Evolutionary conservation across 2,329 filamentous ascomycete species (phyloP).

Genomic region (Colletotrichum limetticola): DNA sequence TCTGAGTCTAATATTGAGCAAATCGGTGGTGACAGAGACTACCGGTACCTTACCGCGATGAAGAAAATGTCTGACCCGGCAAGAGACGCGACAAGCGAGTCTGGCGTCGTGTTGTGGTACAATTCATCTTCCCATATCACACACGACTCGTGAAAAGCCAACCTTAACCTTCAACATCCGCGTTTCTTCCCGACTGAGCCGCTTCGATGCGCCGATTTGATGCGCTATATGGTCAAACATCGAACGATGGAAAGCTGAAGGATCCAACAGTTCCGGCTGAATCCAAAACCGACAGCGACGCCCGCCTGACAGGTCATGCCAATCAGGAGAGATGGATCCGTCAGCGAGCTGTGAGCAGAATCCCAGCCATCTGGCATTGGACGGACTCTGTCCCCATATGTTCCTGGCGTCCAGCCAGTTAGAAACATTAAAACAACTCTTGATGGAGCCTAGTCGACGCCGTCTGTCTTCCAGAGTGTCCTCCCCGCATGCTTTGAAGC

Average conservation of each 20-base stretch:
- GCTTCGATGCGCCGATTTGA: neutral
- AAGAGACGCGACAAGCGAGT: neutral
- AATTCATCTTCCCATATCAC: neutral
- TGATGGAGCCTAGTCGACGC: neutral
- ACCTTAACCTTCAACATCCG: neutral
- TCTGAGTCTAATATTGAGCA: no score
- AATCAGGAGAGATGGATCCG: neutral
- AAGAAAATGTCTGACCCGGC: no score
- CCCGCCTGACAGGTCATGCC: neutral
- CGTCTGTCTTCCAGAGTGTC: neutral
- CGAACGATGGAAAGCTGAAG: neutral
- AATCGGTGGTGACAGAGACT: no score
- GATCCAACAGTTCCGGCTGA: neutral
- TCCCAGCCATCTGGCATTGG: neutral
- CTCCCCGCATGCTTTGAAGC: conserved; percentile 2
- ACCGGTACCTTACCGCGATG: no score
- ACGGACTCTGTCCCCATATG: neutral
- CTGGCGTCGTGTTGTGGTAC: neutral
- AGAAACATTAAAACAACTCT: neutral
- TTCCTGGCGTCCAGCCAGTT: neutral
- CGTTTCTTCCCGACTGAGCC: neutral
- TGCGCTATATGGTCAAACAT: neutral
- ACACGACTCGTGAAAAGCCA: neutral
- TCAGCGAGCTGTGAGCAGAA: neutral
- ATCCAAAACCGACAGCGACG: neutral